These are phyloP conservation scores for Fusarium camptoceras DNA, from an alignment of 2,329 filamentous ascomycete genomes.

Conservation along the genomic window DNA sequence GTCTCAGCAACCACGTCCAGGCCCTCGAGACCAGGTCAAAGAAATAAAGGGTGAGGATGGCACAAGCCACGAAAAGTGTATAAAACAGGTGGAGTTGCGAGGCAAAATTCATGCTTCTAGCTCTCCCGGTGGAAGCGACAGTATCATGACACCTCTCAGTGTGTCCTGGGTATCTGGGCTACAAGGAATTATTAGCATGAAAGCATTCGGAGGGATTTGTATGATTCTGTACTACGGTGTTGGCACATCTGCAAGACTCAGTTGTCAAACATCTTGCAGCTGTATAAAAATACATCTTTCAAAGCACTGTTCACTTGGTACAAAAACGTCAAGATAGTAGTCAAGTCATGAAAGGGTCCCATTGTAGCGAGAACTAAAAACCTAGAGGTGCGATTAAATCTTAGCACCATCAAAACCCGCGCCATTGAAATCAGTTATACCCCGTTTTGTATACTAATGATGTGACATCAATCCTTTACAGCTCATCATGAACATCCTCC, in stretches of 20 bases:
- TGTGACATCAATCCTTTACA: slow-evolving; percentile 66
- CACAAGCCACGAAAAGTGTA: slow-evolving; percentile 29
- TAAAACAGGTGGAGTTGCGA: slow-evolving; percentile 29
- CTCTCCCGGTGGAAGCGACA: slow-evolving; percentile 13
- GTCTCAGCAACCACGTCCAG: slow-evolving; percentile 85
- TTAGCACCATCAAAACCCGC: slow-evolving; percentile 48
- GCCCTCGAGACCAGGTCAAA: slow-evolving; percentile 84
- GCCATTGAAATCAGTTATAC: slow-evolving; percentile 51
- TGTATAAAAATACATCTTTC: background rate
- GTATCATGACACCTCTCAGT: slow-evolving; percentile 24
- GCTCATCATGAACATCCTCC: slow-evolving; percentile 75
- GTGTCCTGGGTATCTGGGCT: slow-evolving; percentile 9
- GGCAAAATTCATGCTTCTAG: slow-evolving; percentile 4
- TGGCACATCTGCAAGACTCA: slow-evolving; percentile 26
- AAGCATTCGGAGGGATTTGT: slow-evolving; percentile 15
- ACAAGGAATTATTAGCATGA: slow-evolving; percentile 7
- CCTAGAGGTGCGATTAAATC: slow-evolving; percentile 40
- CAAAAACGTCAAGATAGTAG: slow-evolving; percentile 20
- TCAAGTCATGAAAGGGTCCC: slow-evolving; percentile 42
- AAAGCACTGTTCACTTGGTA: background rate
- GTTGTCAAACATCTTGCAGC: slow-evolving; percentile 3
- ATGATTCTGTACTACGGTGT: slow-evolving; percentile 27
- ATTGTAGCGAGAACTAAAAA: slow-evolving; percentile 48
- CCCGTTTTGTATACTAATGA: slow-evolving; percentile 47
- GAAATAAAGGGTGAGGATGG: slow-evolving; percentile 67